phyloP scores from a whole-genome alignment of 495 filamentous ascomycete species.

The Acidomyces sp. region DNA sequence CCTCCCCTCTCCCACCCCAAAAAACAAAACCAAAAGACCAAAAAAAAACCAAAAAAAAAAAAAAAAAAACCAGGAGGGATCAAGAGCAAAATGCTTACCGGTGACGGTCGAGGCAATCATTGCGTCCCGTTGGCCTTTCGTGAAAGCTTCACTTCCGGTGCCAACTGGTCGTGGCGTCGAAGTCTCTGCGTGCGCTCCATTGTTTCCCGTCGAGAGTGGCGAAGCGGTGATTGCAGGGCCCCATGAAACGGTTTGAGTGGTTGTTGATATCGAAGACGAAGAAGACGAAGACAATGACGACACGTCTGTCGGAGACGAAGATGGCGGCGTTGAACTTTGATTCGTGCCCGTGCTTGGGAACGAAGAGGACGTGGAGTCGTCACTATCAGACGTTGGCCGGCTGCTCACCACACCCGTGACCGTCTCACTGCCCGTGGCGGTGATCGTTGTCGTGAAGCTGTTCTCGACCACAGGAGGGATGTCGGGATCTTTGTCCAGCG shows the following conservation, averaged over 20 bases:
- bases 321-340: not conserved
- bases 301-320: not conserved
- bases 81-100: no score
- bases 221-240: constrained; percentile 10
- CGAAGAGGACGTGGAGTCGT: no score
- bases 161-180: not conserved
- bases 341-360: no score
- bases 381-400: no score
- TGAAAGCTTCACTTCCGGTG: not conserved
- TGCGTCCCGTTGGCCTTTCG: not conserved
- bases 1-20: no score
- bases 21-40: no score
- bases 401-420: no score
- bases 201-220: constrained; percentile 1
- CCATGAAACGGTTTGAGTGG: not conserved
- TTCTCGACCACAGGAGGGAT: no score
- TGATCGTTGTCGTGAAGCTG: not conserved
- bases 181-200: not conserved
- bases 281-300: not conserved
- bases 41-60: no score
- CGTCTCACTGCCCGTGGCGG: not conserved
- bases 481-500: no score
- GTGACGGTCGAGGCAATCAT: constrained; percentile 10
- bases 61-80: no score
- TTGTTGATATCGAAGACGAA: not conserved